A percentile compares a stretch with the other conserved stretches of the same genome.
phyloP scores from a whole-genome alignment of 108 stramenopile genomes.

The Skeletonema tropicum region DNA sequence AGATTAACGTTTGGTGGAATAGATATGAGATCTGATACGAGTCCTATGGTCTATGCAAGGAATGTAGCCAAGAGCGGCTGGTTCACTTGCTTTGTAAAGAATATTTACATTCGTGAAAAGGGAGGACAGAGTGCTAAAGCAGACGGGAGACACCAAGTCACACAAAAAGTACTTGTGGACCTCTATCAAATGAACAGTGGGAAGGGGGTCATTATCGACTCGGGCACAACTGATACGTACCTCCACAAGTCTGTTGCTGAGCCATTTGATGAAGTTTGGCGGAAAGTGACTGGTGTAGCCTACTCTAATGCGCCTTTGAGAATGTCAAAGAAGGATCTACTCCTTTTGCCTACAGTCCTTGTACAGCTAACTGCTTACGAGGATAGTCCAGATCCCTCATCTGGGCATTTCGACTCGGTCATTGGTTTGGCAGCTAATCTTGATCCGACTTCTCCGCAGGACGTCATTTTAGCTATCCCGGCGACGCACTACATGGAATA shows the following conservation, averaged over 20 bases:
- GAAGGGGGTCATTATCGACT: conserved; percentile 94
- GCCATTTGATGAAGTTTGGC: conserved; percentile 70
- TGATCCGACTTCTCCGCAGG: conserved; percentile 66
- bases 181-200: conserved; percentile 62
- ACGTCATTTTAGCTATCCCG: conserved; percentile 43
- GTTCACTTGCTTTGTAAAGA: conserved; percentile 61
- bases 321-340: conserved; percentile 58
- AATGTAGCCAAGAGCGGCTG: conserved; percentile 55
- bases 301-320: conserved; percentile 27
- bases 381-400: conserved; percentile 34
- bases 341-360: conserved; percentile 56
- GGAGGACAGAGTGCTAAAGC: conserved; percentile 41
- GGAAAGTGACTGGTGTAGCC: conserved; percentile 49
- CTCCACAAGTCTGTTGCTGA: conserved; percentile 63
- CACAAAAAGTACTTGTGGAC: conserved; percentile 12
- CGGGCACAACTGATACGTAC: conserved; percentile 96
- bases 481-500: conserved; percentile 42
- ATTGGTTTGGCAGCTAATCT: conserved; percentile 29
- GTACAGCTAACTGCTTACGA: conserved; percentile 59
- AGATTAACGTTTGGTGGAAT: conserved; percentile 42
- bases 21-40: conserved; percentile 38
- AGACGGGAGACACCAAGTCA: conserved; percentile 22
- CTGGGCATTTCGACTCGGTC: conserved; percentile 12
- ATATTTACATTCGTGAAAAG: conserved; percentile 58
- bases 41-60: conserved; percentile 56